phyloP scores from a whole-genome alignment of 257 asterid genomes.

The Solanum tarijense region DNA sequence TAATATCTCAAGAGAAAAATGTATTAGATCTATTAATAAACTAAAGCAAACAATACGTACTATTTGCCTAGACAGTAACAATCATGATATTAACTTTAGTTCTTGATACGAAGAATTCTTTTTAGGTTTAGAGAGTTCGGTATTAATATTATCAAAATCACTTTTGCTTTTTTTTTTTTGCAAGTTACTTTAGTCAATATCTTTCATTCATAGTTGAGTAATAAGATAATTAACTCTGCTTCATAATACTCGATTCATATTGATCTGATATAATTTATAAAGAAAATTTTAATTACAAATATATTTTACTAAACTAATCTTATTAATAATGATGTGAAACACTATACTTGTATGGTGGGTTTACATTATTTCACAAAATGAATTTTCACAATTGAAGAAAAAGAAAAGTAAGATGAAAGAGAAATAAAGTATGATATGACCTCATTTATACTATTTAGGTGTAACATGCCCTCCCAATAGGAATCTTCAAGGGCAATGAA shows the following conservation, averaged over 20 bases:
- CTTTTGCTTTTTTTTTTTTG: background rate
- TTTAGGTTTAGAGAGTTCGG: background rate
- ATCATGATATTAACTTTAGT: background rate
- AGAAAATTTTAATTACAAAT: accelerated
- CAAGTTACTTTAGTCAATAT: background rate
- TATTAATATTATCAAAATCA: background rate
- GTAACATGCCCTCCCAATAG: background rate
- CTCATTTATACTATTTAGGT: conserved; percentile 3
- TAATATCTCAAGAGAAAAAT: background rate
- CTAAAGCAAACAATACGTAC: background rate
- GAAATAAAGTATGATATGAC: background rate
- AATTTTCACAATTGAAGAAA: background rate
- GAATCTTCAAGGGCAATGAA: conserved; percentile 22
- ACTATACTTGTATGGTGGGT: background rate
- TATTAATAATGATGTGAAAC: too few species aligned
- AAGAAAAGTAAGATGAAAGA: background rate
- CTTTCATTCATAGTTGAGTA: background rate
- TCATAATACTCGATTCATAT: background rate
- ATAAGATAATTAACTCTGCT: background rate
- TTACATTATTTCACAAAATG: background rate
- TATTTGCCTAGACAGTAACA: background rate
- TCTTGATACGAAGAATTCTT: background rate
- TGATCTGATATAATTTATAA: background rate
- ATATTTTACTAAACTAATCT: too few species aligned
- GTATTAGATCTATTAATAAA: background rate